Evolutionary conservation across 306 rosid genomes (phyloP), one percentile per base, ranked within the genome.

Genomic region (Quercus variabilis): DNA sequence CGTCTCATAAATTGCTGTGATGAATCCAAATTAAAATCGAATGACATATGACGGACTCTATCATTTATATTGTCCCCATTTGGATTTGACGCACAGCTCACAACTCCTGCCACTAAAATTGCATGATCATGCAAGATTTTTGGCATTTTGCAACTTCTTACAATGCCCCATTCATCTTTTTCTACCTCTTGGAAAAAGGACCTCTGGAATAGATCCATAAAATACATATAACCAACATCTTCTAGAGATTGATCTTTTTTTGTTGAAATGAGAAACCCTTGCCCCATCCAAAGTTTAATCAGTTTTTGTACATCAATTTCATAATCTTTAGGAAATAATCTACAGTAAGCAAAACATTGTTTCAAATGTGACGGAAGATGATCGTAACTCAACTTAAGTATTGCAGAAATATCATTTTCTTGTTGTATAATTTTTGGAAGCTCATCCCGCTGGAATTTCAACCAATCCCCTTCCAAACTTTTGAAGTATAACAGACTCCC

Each of bases 281-380:
- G 54, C 54, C 54, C 54, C 54, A 49, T 49, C 54, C 54, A 49
- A 41, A 81, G 64, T 14, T 73, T 83, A 73, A 87, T 70, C 52
- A 87, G 55, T 1, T 64, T 67, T 4, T 79, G 68, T 43, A 49
- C 75, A 11, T 76, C 55, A 33, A 84, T 73, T 78, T 8, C 33
- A 33, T 69, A 64, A 74, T 82, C 85, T 71, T 87, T 87, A 1
- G 88, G 90, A 58, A 84, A 82, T 72, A 87, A 69, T 6, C 79
- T 73, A 79, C 86, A 87, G 76, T 84, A 84, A 6, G 84, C 83
- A 79, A 81, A 84, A 56, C 90, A 87, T 3, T 46, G 69, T 80
- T 82, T 87, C 46, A 87, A 72, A 73, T 73, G 28, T 6, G 84
- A 76, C 1, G 90, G 86, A 30, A 87, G 88, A 55, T 81, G 52